Percentiles rank a stretch among this genome's conserved stretches.
Evolutionary conservation across 2,329 filamentous ascomycete species (phyloP).

Genomic region (Hymenoscyphus linearis): DNA sequence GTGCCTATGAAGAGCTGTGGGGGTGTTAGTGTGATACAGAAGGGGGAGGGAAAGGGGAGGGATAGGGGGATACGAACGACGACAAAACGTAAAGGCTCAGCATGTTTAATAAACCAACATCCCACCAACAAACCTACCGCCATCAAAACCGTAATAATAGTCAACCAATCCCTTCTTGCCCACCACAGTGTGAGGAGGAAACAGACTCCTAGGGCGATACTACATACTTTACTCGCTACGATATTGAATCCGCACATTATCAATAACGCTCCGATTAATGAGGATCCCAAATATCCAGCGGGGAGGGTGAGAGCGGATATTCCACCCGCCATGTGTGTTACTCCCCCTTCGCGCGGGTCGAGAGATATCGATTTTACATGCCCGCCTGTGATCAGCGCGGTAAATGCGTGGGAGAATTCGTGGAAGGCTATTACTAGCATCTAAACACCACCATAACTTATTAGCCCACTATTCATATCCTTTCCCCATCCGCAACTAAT

Average conservation of each 20-base stretch:
- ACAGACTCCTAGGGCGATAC: constrained; percentile 65
- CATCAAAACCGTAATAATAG: constrained; percentile 62
- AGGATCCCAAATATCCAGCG: constrained; percentile 73
- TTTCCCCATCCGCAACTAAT: too few relatives aligned
- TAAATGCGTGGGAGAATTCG: constrained; percentile 72
- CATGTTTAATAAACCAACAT: constrained; percentile 77
- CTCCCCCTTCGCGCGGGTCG: constrained; percentile 71
- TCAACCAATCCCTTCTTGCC: constrained; percentile 74
- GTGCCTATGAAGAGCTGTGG: constrained; percentile 68
- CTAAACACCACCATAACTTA: constrained; percentile 33
- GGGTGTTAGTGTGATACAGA: neutral
- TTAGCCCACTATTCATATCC: too few relatives aligned
- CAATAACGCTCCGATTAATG: constrained; percentile 69
- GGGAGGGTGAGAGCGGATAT: constrained; percentile 66
- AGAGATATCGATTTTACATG: constrained; percentile 69
- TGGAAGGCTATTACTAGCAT: constrained; percentile 83
- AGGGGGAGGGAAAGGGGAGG: neutral
- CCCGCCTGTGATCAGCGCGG: constrained; percentile 67
- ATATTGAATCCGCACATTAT: constrained; percentile 80
- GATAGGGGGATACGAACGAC: constrained; percentile 36
- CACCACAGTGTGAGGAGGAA: constrained; percentile 79
- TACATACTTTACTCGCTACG: constrained; percentile 74
- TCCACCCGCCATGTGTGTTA: constrained; percentile 72
- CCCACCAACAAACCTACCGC: constrained; percentile 67
- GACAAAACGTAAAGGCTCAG: constrained; percentile 66